These are phyloP conservation scores for Spizellomyces sp. DNA, from an alignment of 192 early-diverging fungal species.

Conservation along the genomic window DNA sequence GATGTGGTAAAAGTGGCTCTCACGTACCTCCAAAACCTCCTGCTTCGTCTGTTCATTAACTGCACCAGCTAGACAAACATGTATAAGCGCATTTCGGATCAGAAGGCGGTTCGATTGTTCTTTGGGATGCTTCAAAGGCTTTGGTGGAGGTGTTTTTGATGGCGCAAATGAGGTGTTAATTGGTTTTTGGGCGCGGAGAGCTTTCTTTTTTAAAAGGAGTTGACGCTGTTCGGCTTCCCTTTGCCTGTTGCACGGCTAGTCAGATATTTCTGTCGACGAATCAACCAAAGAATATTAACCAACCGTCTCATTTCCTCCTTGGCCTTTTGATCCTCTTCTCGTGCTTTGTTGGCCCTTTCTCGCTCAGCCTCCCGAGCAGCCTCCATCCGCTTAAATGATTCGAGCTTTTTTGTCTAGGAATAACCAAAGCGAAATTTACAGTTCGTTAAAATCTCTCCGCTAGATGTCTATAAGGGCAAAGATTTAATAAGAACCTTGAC, in stretches of 20 bases:
- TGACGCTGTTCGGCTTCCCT: too few relatives aligned
- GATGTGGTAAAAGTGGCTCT: not conserved
- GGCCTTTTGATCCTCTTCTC: conserved; percentile 7
- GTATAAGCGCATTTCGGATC: conserved; percentile 55
- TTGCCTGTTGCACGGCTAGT: not conserved
- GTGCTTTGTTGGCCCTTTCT: conserved; percentile 10
- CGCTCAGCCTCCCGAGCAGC: conserved; percentile 9
- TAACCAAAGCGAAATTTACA: too few relatives aligned
- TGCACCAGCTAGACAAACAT: conserved; percentile 56
- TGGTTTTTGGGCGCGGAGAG: too few relatives aligned
- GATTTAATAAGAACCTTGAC: too few relatives aligned
- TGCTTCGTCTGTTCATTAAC: conserved; percentile 49
- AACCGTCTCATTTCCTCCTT: conserved; percentile 26
- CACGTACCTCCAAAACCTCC: conserved; percentile 51
- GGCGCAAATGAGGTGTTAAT: too few relatives aligned
- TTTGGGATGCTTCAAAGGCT: conserved; percentile 2
- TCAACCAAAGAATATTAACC: conserved; percentile 7
- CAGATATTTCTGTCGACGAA: not conserved
- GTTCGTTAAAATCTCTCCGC: too few relatives aligned
- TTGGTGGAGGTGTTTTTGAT: not conserved
- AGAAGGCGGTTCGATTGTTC: conserved; percentile 48
- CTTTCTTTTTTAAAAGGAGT: too few relatives aligned
- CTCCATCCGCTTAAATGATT: conserved; percentile 17
- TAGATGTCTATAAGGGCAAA: too few relatives aligned
- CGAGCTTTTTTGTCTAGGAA: conserved; percentile 7